Conservation (phyloP, 2,329 filamentous ascomycete genomes). For the Fusarium sp. region DNA sequence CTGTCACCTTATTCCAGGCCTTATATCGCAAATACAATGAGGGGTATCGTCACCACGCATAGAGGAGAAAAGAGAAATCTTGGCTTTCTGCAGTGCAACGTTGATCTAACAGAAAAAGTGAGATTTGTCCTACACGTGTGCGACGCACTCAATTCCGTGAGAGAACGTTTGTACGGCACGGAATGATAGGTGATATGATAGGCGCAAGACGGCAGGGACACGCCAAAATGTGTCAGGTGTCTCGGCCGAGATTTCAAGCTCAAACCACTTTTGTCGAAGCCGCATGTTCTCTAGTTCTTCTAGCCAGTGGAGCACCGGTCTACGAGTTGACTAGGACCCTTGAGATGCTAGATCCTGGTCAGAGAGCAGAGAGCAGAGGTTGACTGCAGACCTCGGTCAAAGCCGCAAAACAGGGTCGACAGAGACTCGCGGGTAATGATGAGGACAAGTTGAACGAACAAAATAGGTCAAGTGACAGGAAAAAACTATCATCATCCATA, state of each 20-base stretch:
- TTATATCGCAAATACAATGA: not conserved
- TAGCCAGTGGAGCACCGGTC: slow-evolving; percentile 13
- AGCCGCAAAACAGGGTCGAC: slow-evolving; percentile 6
- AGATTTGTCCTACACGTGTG: slow-evolving; percentile 23
- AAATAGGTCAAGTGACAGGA: slow-evolving; percentile 5
- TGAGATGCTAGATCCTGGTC: slow-evolving; percentile 1
- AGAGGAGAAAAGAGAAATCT: slow-evolving; percentile 30
- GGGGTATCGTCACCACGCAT: slow-evolving; percentile 1
- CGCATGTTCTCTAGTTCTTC: slow-evolving; percentile 28
- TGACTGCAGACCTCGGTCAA: not conserved
- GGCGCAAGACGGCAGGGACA: slow-evolving; percentile 7
- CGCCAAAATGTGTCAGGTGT: slow-evolving; percentile 35
- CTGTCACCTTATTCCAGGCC: not conserved
- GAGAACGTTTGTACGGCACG: not conserved
- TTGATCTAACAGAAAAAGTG: not conserved
- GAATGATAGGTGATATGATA: not conserved
- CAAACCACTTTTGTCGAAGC: slow-evolving; percentile 35
- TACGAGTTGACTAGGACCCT: slow-evolving; percentile 5
- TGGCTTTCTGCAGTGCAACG: slow-evolving; percentile 13
- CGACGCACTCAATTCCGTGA: not conserved
- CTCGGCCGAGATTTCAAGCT: slow-evolving; percentile 40
- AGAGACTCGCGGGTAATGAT: not conserved
- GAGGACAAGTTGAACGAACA: not conserved
- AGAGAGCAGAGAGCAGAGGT: not conserved
- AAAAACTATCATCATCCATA: not conserved